Percentiles rank a stretch among this genome's conserved stretches.
Conservation (phyloP, 1,139 yeast genomes). For the Suhomyces maxii region DNA sequence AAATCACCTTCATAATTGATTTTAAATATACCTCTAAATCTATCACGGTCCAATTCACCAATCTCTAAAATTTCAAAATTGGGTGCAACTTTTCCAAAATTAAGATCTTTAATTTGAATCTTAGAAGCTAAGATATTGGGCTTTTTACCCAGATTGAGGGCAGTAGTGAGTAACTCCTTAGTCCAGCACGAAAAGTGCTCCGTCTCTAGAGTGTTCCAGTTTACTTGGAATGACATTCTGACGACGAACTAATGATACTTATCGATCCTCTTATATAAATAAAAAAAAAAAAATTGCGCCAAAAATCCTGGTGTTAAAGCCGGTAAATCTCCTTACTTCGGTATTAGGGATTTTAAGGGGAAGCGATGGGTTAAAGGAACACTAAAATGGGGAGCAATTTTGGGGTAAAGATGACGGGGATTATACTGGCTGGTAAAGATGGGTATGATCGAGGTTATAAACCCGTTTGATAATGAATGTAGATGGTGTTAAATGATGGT, state of each 20-base stretch:
- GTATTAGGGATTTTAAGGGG: not conserved
- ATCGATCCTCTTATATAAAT: not conserved
- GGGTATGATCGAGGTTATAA: too few relatives aligned
- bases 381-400: not conserved
- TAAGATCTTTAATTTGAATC: slow-evolving; percentile 69
- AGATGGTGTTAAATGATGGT: not conserved
- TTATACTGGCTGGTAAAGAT: too few relatives aligned
- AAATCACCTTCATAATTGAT: slow-evolving; percentile 81
- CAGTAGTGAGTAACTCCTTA: slow-evolving; percentile 67
- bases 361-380: not conserved
- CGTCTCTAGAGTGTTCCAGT: slow-evolving; percentile 78
- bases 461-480: too few relatives aligned
- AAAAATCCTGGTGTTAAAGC: not conserved
- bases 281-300: not conserved
- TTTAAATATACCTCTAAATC: slow-evolving; percentile 84
- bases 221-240: slow-evolving; percentile 72
- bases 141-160: slow-evolving; percentile 72
- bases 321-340: not conserved
- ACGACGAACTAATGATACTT: not conserved
- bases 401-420: not conserved
- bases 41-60: slow-evolving; percentile 78
- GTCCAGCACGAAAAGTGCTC: slow-evolving; percentile 68
- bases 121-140: slow-evolving; percentile 77
- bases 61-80: slow-evolving; percentile 79
- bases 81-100: slow-evolving; percentile 79